Conservation (phyloP, 2,329 filamentous ascomycete genomes). For the Talaromyces atroroseus region DNA sequence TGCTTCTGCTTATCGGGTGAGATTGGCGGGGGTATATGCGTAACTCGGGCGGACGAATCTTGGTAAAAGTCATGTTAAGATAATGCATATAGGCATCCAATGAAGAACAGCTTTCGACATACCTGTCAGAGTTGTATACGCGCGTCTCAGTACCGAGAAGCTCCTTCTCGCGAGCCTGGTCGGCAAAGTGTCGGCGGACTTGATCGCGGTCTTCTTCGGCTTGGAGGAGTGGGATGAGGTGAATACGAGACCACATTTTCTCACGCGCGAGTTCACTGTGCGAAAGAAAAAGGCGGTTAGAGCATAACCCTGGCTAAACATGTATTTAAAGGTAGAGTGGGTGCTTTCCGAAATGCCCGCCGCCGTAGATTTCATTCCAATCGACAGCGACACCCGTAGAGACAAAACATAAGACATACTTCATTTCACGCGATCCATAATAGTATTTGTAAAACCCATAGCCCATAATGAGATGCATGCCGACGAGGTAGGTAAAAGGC, state of each 20-base stretch:
- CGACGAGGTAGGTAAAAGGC: constrained; percentile 70
- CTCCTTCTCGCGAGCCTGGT: constrained; percentile 85
- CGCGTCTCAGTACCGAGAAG: constrained; percentile 76
- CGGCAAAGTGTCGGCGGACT: constrained; percentile 78
- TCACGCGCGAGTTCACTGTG: constrained; percentile 84
- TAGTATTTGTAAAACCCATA: constrained; percentile 88
- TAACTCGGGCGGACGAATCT: constrained; percentile 80
- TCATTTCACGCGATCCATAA: constrained; percentile 79
- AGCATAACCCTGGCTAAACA: neutral
- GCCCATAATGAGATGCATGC: constrained; percentile 70
- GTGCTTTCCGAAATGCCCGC: neutral
- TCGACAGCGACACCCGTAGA: neutral
- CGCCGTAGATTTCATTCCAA: neutral
- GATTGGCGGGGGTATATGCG: constrained; percentile 61
- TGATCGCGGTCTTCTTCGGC: constrained; percentile 96
- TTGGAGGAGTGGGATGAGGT: constrained; percentile 88
- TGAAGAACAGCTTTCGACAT: constrained; percentile 32
- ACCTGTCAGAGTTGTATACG: constrained; percentile 87
- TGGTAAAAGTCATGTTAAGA: constrained; percentile 4
- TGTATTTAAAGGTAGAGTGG: neutral
- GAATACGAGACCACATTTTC: constrained; percentile 96
- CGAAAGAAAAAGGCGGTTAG: constrained; percentile 10
- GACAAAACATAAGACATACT: constrained; percentile 53
- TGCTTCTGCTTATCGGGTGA: constrained; percentile 49
- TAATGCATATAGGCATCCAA: neutral